Evolutionary conservation across 2,329 filamentous ascomycete species (phyloP).

Genomic region (Sarocladium kiliense): DNA sequence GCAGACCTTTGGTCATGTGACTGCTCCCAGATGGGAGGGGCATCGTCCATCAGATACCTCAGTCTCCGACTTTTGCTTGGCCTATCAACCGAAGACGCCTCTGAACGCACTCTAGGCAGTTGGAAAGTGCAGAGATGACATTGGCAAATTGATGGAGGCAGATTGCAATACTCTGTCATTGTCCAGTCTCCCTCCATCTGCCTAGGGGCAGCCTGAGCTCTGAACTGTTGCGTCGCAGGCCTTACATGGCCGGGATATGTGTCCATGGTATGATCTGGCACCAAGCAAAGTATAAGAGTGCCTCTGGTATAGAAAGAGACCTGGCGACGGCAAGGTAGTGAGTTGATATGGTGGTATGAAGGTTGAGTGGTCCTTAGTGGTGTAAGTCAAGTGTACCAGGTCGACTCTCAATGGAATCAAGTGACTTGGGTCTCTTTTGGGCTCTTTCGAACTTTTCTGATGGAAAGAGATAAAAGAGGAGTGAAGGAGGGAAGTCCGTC

Average conservation of each 20-base stretch:
- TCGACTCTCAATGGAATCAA: background rate
- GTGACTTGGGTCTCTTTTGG: background rate
- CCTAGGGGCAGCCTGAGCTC: background rate
- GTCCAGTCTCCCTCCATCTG: background rate
- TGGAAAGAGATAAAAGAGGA: background rate
- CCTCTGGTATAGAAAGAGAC: too few species aligned
- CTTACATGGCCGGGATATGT: background rate
- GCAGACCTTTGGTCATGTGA: background rate
- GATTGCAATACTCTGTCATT: background rate
- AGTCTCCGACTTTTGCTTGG: background rate
- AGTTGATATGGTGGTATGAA: background rate
- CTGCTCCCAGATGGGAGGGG: background rate
- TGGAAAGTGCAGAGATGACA: background rate
- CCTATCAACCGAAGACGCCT: background rate
- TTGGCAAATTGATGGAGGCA: background rate
- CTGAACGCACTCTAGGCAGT: background rate
- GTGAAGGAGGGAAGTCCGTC: conserved; percentile 5
- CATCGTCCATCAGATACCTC: background rate
- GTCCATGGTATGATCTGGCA: background rate
- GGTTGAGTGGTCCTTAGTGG: background rate
- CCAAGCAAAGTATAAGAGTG: background rate
- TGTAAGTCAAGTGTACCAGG: background rate
- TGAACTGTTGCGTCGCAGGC: background rate
- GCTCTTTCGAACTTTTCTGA: background rate
- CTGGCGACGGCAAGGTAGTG: background rate